Percentiles rank a stretch among this genome's conserved stretches.
phyloP scores from a whole-genome alignment of 2,329 filamentous ascomycete genomes.

The Domatiomyces globalis region DNA sequence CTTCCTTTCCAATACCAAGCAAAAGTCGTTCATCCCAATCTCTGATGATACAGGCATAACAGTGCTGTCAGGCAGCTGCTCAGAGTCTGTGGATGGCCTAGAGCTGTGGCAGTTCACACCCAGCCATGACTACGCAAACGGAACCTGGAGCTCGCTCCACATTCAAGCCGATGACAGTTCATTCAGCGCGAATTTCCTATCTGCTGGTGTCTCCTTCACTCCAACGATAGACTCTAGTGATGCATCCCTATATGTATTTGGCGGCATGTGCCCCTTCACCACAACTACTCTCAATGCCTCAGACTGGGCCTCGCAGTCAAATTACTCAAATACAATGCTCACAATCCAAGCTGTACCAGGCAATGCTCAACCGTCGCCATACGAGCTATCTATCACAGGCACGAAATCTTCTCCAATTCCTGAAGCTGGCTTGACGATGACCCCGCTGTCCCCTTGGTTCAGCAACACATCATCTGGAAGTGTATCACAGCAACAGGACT shows the following conservation, averaged over 20 bases:
- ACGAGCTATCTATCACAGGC: constrained; percentile 32
- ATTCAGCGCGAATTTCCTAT: constrained; percentile 42
- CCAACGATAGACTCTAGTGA: constrained; percentile 38
- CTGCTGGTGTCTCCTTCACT: constrained; percentile 54
- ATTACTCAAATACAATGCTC: constrained; percentile 71
- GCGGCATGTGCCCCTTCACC: constrained; percentile 61
- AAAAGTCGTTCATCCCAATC: constrained; percentile 51
- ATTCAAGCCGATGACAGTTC: constrained; percentile 23
- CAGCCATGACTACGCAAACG: constrained; percentile 30
- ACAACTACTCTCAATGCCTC: constrained; percentile 29
- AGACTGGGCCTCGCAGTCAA: constrained; percentile 52
- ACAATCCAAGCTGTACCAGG: constrained; percentile 40
- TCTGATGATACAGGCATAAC: constrained; percentile 51
- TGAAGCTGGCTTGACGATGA: constrained; percentile 78
- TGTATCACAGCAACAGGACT: constrained; percentile 59
- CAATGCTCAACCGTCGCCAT: constrained; percentile 8
- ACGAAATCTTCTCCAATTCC: constrained; percentile 54
- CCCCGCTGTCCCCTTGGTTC: constrained; percentile 54
- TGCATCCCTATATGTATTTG: constrained; percentile 59
- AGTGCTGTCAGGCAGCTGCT: constrained; percentile 62
- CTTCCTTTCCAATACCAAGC: constrained; percentile 41
- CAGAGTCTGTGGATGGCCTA: constrained; percentile 35
- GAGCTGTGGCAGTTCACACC: constrained; percentile 56
- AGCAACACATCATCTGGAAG: constrained; percentile 49
- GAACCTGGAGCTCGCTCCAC: constrained; percentile 39